Conservation (phyloP, 1,284 basidiomycete species). For the Puccinia horiana region DNA sequence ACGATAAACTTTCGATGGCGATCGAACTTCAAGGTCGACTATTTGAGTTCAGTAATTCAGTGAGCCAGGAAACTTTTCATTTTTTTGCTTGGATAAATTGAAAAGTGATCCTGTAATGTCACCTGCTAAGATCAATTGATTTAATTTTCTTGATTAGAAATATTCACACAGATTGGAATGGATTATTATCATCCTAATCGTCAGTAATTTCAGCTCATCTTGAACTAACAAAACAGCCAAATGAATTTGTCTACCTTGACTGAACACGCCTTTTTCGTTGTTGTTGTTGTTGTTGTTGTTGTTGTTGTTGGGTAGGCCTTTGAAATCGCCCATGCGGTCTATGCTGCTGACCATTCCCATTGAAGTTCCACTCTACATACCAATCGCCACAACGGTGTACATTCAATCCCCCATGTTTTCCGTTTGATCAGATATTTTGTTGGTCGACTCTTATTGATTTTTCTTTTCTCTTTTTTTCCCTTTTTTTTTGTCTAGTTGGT, state of each 20-base stretch:
- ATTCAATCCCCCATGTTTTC: no score
- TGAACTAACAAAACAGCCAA: neutral
- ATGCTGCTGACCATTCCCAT: slow-evolving; percentile 25
- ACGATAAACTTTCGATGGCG: slow-evolving; percentile 44
- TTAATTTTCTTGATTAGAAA: slow-evolving; percentile 17
- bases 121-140: neutral
- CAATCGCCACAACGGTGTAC: no score
- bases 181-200: slow-evolving; percentile 47
- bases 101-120: no score
- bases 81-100: neutral
- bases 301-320: slow-evolving; percentile 9
- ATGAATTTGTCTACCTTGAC: neutral
- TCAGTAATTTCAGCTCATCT: neutral
- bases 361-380: neutral
- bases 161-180: slow-evolving; percentile 47
- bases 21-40: slow-evolving; percentile 45
- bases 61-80: neutral
- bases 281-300: no score
- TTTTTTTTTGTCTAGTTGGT: no score
- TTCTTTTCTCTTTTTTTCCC: no score
- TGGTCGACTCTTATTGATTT: no score
- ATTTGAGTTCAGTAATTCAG: slow-evolving; percentile 47
- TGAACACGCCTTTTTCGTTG: neutral
- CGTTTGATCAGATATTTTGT: no score
- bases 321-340: slow-evolving; percentile 40